These are phyloP conservation scores for Mycosphaerella sp. DNA, from an alignment of 2,329 filamentous ascomycete species.

Conservation along the genomic window DNA sequence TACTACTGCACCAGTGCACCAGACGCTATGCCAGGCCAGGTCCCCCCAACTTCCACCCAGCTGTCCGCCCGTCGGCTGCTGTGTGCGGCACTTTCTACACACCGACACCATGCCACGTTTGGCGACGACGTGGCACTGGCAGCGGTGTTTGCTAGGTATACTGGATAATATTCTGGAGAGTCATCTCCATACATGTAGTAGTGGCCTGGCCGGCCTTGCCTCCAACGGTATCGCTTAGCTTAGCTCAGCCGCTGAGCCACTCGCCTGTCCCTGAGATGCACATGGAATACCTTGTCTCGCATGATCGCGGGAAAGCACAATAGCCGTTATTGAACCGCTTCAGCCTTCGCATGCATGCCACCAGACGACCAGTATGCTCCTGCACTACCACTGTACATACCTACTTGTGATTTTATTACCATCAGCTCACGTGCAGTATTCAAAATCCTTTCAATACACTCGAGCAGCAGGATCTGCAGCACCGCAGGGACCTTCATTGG, in stretches of 20 bases:
- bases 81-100: background rate
- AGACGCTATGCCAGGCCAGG: background rate
- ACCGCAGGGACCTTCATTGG: background rate
- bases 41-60: background rate
- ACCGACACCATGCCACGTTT: background rate
- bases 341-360: background rate
- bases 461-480: background rate
- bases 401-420: no score
- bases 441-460: no score
- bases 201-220: no score
- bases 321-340: background rate
- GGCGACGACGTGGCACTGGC: background rate
- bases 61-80: background rate
- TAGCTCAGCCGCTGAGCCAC: background rate
- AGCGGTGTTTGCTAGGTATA: constrained; percentile 2
- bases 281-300: background rate
- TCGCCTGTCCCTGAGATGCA: background rate
- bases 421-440: background rate
- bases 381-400: no score
- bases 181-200: no score
- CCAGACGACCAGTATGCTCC: background rate
- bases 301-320: background rate
- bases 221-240: background rate
- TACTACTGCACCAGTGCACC: background rate
- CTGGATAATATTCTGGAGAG: background rate